Evolutionary conservation across 2,329 filamentous ascomycete genomes (phyloP), one percentile per base, ranked within the genome.

Genomic region (Pseudocercospora fuligena): DNA sequence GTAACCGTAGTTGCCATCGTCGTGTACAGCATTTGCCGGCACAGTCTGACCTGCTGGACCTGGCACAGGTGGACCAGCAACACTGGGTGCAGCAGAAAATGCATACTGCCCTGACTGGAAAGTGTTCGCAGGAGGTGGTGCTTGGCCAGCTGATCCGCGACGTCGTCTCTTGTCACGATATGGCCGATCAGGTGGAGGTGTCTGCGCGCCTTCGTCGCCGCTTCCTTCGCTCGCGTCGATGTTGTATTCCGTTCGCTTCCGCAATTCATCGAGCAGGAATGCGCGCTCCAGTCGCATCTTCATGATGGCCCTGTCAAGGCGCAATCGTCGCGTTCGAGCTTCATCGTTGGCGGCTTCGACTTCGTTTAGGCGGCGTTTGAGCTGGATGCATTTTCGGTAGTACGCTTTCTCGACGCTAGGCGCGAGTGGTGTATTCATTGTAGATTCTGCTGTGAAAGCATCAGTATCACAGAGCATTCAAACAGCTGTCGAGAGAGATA

Each of bases 341-440:
- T 91, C 87, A 74, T 97, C 93, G 79, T 97, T 97, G 76, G 93
- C 90, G 67, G 93, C 89, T 78, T 98, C 94, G 74, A 98, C 92
- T 78, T 97, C 94, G 78, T 90, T 91, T 70, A 95, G 92, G 68
- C 95, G 91, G 74, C 92, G 91, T 82, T 96, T 96, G 23, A 99
- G 87, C 74, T 96, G 92, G 77, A 97, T 93, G 80, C 94, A 98
- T 88, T 99, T 98, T 71, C 92, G 89, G 75, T 95, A 93, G 81
- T 98, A 99, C 60, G 94, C 94, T 78, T 94, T 91, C 81, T 99
- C 94, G 69, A 98, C 93, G 16, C 93, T 97, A 16, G 95, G 94
- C 21, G 94, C 93, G 64, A 89, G 86, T 12, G 83, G 78, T n/a
- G 78, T 78, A 70, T 75, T 76, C 16, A 66, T 29, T 7, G 72